Conservation (phyloP, 169 alveolate genomes). For the Cryptosporidium muris region DNA sequence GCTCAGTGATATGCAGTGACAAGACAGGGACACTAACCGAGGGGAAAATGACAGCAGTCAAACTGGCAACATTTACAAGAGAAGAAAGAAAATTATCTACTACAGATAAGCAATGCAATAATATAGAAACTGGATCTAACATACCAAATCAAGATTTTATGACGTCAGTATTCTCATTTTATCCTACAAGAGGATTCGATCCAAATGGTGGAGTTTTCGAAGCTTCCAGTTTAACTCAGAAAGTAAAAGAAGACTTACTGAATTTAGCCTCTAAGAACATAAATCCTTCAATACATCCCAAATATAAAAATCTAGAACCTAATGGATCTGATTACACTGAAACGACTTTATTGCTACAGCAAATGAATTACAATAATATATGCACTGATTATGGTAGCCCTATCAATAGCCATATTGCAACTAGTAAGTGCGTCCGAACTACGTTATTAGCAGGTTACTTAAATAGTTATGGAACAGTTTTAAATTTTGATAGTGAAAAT, state of each 20-base stretch:
- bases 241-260: constrained; percentile 43
- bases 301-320: too few relatives aligned
- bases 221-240: constrained; percentile 73
- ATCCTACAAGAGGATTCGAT: constrained; percentile 88
- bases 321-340: neutral
- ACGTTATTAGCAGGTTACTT: constrained; percentile 84
- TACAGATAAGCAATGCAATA: constrained; percentile 71
- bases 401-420: constrained; percentile 20
- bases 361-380: constrained; percentile 46
- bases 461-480: constrained; percentile 84
- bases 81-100: constrained; percentile 74
- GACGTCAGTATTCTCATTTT: constrained; percentile 77
- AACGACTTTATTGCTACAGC: neutral
- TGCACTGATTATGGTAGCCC: constrained; percentile 65
- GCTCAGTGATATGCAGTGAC: constrained; percentile 95
- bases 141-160: constrained; percentile 52
- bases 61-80: constrained; percentile 82
- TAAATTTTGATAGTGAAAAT: constrained; percentile 76
- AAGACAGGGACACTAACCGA: constrained; percentile 98
- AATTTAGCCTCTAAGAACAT: constrained; percentile 17
- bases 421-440: constrained; percentile 76
- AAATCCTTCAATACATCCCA: constrained; percentile 8
- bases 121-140: constrained; percentile 69
- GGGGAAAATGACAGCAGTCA: constrained; percentile 92
- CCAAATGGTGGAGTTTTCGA: constrained; percentile 89